Evolutionary conservation across 805 yeast genomes (phyloP).

Genomic region (Lipomyces mesembrius): DNA sequence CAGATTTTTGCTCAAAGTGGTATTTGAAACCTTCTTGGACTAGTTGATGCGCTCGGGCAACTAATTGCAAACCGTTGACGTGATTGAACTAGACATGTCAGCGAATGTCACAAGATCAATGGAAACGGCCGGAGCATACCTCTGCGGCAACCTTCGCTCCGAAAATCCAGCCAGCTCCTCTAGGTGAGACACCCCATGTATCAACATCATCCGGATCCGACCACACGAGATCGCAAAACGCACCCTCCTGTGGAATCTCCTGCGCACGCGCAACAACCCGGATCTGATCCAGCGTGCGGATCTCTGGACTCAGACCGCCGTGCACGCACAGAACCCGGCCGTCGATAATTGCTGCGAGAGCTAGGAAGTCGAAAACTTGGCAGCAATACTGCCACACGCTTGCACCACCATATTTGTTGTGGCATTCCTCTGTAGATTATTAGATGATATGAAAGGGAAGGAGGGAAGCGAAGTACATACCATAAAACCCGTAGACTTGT

Average conservation of each 20-base stretch:
- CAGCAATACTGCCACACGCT: constrained; percentile 95
- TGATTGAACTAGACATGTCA: constrained; percentile 65
- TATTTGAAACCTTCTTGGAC: constrained; percentile 98
- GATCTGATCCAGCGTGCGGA: constrained; percentile 95
- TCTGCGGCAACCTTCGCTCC: constrained; percentile 94
- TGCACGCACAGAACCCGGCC: constrained; percentile 94
- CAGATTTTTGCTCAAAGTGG: constrained; percentile 94
- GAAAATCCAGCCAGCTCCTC: constrained; percentile 99
- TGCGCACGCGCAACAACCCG: constrained; percentile 94
- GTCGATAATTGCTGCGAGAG: constrained; percentile 94
- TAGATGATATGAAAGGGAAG: background rate
- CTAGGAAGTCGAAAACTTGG: constrained; percentile 90
- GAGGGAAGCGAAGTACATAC: constrained; percentile 80
- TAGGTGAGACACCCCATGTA: constrained; percentile 96
- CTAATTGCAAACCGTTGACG: constrained; percentile 82
- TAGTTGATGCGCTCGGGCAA: constrained; percentile 96
- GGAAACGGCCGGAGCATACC: background rate
- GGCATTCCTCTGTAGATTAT: constrained; percentile 80
- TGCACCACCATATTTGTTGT: constrained; percentile 87
- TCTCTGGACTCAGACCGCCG: constrained; percentile 97
- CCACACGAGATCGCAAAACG: constrained; percentile 97
- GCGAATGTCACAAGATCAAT: background rate
- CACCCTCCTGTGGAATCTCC: constrained; percentile 99
- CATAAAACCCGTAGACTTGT: constrained; percentile 98
- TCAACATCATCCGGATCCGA: constrained; percentile 97